Conservation (phyloP, 192 early-diverging fungal genomes). For the Mortierella antarctica region DNA sequence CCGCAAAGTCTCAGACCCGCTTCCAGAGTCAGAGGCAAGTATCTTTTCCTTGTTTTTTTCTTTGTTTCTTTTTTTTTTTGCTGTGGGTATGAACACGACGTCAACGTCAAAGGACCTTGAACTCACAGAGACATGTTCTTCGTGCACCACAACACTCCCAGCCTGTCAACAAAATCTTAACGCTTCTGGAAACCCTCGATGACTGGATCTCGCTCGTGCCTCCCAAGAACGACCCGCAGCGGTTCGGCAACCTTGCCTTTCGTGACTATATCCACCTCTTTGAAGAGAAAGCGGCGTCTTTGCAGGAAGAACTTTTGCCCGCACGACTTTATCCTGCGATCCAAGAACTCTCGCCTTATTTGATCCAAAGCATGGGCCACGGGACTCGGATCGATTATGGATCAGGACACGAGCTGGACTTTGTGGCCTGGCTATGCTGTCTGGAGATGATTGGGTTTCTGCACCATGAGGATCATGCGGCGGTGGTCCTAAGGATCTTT, state of each 20-base stretch:
- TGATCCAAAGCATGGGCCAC: slow-evolving; percentile 85
- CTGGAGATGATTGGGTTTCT: slow-evolving; percentile 77
- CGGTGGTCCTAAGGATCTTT: slow-evolving; percentile 81
- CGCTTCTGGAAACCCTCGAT: slow-evolving; percentile 73
- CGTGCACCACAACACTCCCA: slow-evolving; percentile 19
- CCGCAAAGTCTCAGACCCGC: slow-evolving; percentile 66
- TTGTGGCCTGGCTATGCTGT: slow-evolving; percentile 86
- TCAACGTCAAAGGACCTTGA: not conserved
- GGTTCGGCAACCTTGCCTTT: slow-evolving; percentile 96
- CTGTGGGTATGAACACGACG: slow-evolving; percentile 8
- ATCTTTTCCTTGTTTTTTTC: too few species aligned
- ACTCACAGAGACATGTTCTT: too few species aligned
- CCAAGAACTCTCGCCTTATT: slow-evolving; percentile 80
- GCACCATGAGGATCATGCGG: slow-evolving; percentile 70
- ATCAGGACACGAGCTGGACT: slow-evolving; percentile 94
- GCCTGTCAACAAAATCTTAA: slow-evolving; percentile 62
- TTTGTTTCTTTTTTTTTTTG: too few species aligned
- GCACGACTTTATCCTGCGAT: slow-evolving; percentile 58
- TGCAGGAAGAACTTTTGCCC: slow-evolving; percentile 54
- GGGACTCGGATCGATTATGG: slow-evolving; percentile 95
- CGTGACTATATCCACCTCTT: slow-evolving; percentile 69
- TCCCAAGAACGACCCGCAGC: slow-evolving; percentile 73
- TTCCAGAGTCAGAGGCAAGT: slow-evolving; percentile 67
- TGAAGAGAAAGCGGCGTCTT: slow-evolving; percentile 30
- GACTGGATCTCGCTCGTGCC: slow-evolving; percentile 83